phyloP scores from a whole-genome alignment of 805 yeast genomes.

The Candida xiaguanensis region DNA sequence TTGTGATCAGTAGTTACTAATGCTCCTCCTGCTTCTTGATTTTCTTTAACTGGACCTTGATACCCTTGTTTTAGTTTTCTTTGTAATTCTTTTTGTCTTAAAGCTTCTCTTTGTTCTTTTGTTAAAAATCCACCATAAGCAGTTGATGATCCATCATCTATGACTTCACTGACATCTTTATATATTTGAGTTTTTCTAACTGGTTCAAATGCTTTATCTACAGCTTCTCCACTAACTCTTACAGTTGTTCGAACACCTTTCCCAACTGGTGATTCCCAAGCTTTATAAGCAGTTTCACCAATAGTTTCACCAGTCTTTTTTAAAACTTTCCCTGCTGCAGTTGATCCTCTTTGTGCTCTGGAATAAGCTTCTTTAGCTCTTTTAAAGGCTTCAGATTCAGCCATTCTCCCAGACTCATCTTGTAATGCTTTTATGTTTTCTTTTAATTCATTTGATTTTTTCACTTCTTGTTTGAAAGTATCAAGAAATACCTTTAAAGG shows the following conservation, averaged over 20 bases:
- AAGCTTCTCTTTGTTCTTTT: conserved; percentile 72
- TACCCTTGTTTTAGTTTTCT: conserved; percentile 56
- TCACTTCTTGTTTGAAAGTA: conserved; percentile 88
- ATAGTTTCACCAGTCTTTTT: conserved; percentile 91
- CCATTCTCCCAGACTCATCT: conserved; percentile 91
- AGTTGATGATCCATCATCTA: conserved; percentile 86
- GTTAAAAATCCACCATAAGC: conserved; percentile 90
- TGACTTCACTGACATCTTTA: conserved; percentile 81
- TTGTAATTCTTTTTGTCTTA: conserved; percentile 54
- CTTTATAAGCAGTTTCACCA: conserved; percentile 82
- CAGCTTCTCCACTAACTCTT: conserved; percentile 73
- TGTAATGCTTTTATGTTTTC: conserved; percentile 91
- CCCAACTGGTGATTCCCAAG: conserved; percentile 96
- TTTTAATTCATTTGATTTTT: conserved; percentile 83
- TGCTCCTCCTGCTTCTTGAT: conserved; percentile 79
- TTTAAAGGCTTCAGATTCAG: conserved; percentile 91
- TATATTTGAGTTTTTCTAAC: conserved; percentile 86
- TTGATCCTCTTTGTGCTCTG: conserved; percentile 67
- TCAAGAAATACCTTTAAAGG: conserved; percentile 92
- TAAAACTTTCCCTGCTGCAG: conserved; percentile 70
- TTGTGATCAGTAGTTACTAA: conserved; percentile 79
- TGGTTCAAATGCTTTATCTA: conserved; percentile 91
- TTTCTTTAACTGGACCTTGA: conserved; percentile 66
- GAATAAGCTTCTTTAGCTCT: conserved; percentile 91
- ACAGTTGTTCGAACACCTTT: conserved; percentile 84